Evolutionary conservation across 805 yeast species (phyloP).

Genomic region (Candida tallmaniae): DNA sequence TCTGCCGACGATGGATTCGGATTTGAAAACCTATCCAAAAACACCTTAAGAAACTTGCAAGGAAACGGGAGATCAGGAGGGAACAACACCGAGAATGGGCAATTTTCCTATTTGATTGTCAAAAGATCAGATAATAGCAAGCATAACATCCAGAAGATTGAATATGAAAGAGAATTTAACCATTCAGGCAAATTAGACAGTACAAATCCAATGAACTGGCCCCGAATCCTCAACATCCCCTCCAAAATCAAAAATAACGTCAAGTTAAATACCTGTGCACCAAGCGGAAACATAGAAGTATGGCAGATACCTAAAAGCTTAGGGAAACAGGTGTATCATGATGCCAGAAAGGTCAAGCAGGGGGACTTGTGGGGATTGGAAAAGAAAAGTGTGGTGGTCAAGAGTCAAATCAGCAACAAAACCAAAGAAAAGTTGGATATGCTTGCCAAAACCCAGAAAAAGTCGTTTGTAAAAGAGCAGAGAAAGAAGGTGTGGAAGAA

Average conservation of each 20-base stretch:
- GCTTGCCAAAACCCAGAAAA: constrained; percentile 33
- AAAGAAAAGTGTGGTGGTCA: constrained; percentile 30
- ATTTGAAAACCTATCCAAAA: constrained; percentile 29
- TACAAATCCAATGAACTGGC: constrained; percentile 45
- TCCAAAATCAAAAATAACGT: constrained; percentile 80
- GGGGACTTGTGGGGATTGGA: constrained; percentile 82
- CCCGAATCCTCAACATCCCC: constrained; percentile 71
- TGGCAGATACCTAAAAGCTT: constrained; percentile 84
- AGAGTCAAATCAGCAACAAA: constrained; percentile 26
- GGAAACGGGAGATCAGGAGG: constrained; percentile 83
- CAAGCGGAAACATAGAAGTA: constrained; percentile 74
- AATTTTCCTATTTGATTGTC: constrained; percentile 69
- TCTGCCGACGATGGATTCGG: constrained; percentile 54
- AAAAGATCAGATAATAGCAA: constrained; percentile 51
- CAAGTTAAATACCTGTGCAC: constrained; percentile 69
- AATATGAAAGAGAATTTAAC: constrained; percentile 28
- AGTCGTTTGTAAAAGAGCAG: constrained; percentile 33
- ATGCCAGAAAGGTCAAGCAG: constrained; percentile 77
- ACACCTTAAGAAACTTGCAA: constrained; percentile 32
- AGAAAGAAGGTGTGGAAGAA: constrained; percentile 32
- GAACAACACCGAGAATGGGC: constrained; percentile 64
- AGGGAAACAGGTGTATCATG: constrained; percentile 74
- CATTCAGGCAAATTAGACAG: constrained; percentile 16
- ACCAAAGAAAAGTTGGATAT: constrained; percentile 29
- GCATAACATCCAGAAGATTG: constrained; percentile 37